Conservation (phyloP, 148 eudicot species). For the Persicaria tinctoria region DNA sequence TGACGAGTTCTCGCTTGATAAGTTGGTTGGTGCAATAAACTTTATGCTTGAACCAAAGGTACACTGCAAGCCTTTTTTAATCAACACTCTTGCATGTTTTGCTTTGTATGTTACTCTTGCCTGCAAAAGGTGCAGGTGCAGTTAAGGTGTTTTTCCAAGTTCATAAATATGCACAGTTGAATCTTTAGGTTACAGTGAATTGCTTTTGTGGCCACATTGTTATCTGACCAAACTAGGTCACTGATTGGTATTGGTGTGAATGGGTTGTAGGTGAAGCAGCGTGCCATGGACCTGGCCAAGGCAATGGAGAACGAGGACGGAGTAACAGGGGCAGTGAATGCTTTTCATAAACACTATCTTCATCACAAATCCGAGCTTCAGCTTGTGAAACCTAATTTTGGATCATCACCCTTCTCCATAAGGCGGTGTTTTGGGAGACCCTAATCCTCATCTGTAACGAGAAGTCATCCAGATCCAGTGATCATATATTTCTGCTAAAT, state of each 20-base stretch:
- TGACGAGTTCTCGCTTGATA: slow-evolving; percentile 58
- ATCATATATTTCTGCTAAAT: not conserved
- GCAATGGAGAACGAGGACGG: slow-evolving; percentile 79
- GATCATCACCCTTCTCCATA: slow-evolving; percentile 33
- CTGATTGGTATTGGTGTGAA: not conserved
- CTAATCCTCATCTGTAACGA: not conserved
- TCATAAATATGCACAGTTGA: no score
- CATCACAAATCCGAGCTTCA: slow-evolving; percentile 25
- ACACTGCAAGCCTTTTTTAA: slow-evolving; percentile 5
- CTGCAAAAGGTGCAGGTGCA: no score
- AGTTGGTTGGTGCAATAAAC: slow-evolving; percentile 51
- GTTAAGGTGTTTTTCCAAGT: no score
- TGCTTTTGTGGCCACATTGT: no score
- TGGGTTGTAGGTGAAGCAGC: slow-evolving; percentile 52
- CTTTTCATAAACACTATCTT: slow-evolving; percentile 65
- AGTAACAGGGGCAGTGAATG: slow-evolving; percentile 73
- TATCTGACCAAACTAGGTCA: no score
- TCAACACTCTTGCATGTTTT: no score
- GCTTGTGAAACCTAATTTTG: slow-evolving; percentile 3
- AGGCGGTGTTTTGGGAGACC: slow-evolving; percentile 35
- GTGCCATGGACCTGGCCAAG: slow-evolving; percentile 64
- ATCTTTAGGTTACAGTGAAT: no score
- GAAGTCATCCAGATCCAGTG: not conserved
- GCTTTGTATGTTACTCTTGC: no score
- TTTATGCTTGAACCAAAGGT: slow-evolving; percentile 76